phyloP scores from a whole-genome alignment of 306 rosid genomes.

The Gillenia trifoliata region DNA sequence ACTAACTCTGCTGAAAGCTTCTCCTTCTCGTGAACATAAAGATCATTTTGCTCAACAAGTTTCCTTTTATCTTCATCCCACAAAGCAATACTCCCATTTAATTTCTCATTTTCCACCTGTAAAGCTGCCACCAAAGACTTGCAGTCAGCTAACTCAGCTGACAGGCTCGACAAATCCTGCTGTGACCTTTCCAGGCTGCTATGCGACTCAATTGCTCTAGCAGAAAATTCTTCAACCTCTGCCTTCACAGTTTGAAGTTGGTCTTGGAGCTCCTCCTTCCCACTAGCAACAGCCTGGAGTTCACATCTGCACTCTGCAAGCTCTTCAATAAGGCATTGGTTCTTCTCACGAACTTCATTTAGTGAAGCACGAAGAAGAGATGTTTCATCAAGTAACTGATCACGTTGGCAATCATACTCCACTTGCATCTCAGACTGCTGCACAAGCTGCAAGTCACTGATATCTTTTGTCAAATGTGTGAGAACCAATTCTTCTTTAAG shows the following conservation, averaged over 20 bases:
- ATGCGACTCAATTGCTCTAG: constrained; percentile 54
- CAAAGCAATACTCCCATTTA: constrained; percentile 41
- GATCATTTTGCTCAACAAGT: constrained; percentile 51
- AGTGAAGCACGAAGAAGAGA: constrained; percentile 47
- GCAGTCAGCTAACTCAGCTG: constrained; percentile 62
- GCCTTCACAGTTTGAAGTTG: constrained; percentile 39
- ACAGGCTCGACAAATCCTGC: constrained; percentile 44
- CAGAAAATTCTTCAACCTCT: constrained; percentile 57
- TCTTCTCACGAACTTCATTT: constrained; percentile 45
- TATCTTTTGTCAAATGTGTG: constrained; percentile 49
- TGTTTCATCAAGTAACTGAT: constrained; percentile 43
- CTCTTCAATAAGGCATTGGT: constrained; percentile 59
- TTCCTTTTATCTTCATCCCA: constrained; percentile 44
- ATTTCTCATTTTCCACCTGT: constrained; percentile 55
- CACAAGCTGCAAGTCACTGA: constrained; percentile 52
- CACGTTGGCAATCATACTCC: constrained; percentile 46
- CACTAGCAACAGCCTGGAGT: constrained; percentile 44
- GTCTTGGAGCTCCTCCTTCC: constrained; percentile 49
- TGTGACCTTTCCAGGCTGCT: constrained; percentile 47
- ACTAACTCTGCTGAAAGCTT: constrained; percentile 53
- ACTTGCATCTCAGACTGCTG: constrained; percentile 55
- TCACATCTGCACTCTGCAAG: constrained; percentile 54
- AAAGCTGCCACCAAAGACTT: constrained; percentile 51
- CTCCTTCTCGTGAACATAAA: constrained; percentile 43
- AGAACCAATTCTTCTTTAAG: constrained; percentile 76